Conservation (phyloP, 306 rosid species). For the Rosa persica region DNA sequence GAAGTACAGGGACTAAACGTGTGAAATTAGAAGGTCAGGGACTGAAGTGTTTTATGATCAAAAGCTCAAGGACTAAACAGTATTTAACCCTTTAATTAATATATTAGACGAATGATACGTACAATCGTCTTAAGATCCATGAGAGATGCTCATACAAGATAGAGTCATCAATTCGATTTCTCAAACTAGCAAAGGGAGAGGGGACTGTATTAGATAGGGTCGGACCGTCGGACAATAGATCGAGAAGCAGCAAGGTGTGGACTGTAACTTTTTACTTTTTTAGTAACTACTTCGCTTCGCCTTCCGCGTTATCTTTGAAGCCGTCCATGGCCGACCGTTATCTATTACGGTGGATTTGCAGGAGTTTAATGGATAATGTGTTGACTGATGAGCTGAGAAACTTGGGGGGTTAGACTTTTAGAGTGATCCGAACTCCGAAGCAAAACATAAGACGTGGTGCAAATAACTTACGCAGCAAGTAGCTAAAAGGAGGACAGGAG, state of each 20-base stretch:
- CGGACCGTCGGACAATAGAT: too few relatives aligned
- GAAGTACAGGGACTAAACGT: too few relatives aligned
- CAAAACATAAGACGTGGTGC: neutral
- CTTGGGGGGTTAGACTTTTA: neutral
- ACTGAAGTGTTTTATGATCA: too few relatives aligned
- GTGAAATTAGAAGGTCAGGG: too few relatives aligned
- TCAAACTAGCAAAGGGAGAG: neutral
- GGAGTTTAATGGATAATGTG: neutral
- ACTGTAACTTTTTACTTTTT: too few relatives aligned
- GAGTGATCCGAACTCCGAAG: neutral
- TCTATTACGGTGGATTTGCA: neutral
- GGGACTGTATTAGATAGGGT: neutral
- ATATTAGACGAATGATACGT: too few relatives aligned
- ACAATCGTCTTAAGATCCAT: too few relatives aligned
- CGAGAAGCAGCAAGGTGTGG: too few relatives aligned
- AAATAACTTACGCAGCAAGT: neutral
- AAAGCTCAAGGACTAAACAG: too few relatives aligned
- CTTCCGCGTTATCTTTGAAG: neutral
- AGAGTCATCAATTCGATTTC: neutral
- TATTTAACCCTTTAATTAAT: too few relatives aligned
- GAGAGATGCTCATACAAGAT: too few relatives aligned
- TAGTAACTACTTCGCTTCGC: neutral
- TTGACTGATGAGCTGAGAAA: neutral
- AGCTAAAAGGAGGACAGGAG: neutral
- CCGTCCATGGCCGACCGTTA: neutral